A percentile compares a stretch with the other conserved stretches of the same genome.
Conservation (phyloP, 2,329 filamentous ascomycete genomes). For the Pseudocercospora eumusae region DNA sequence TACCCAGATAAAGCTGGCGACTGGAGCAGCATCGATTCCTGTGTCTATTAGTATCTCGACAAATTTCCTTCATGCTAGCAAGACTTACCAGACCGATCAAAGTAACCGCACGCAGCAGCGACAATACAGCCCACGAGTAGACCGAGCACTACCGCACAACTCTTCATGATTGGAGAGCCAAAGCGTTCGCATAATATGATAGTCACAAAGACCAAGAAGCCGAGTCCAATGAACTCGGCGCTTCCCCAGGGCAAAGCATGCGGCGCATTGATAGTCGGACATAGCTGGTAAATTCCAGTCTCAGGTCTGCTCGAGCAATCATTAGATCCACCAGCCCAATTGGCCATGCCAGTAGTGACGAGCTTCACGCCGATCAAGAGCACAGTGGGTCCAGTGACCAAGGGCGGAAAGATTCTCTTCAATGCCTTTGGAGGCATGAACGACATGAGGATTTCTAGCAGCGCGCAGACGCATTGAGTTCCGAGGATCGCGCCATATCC, state of each 20-base stretch:
- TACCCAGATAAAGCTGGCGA: slow-evolving; percentile 75
- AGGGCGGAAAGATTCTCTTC: slow-evolving; percentile 74
- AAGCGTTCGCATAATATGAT: slow-evolving; percentile 81
- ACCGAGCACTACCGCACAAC: slow-evolving; percentile 72
- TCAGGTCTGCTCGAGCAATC: slow-evolving; percentile 50
- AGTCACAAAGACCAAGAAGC: slow-evolving; percentile 76
- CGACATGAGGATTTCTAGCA: slow-evolving; percentile 70
- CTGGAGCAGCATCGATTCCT: slow-evolving; percentile 71
- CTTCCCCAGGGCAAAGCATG: slow-evolving; percentile 75
- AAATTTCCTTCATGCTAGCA: not conserved
- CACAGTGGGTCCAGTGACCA: slow-evolving; percentile 69
- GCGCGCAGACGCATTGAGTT: slow-evolving; percentile 54
- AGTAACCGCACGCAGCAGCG: slow-evolving; percentile 75
- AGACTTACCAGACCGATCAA: slow-evolving; percentile 56
- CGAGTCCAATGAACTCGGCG: slow-evolving; percentile 74
- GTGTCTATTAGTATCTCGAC: slow-evolving; percentile 62
- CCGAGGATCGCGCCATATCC: slow-evolving; percentile 76
- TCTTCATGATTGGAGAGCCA: slow-evolving; percentile 82
- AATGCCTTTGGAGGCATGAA: slow-evolving; percentile 67
- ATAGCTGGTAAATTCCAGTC: slow-evolving; percentile 61
- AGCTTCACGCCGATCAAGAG: slow-evolving; percentile 73
- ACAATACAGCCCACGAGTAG: slow-evolving; percentile 76
- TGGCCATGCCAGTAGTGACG: slow-evolving; percentile 69
- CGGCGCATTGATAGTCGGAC: slow-evolving; percentile 67
- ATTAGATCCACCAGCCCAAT: slow-evolving; percentile 77